Evolutionary conservation across 2,329 filamentous ascomycete genomes (phyloP), one percentile per base, ranked within the genome.

Genomic region (Beauveria bassiana): DNA sequence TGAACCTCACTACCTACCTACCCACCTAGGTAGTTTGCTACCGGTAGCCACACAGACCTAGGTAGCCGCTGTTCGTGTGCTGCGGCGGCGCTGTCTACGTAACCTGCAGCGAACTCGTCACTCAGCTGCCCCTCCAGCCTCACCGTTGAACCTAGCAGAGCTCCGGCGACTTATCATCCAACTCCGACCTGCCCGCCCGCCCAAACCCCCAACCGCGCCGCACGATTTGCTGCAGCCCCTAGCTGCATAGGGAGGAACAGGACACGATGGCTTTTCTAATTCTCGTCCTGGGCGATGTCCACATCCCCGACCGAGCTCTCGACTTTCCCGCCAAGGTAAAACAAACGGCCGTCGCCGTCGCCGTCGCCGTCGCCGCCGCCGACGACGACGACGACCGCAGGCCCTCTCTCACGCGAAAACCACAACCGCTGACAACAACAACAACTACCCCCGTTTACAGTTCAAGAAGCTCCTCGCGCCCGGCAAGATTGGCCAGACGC

Each of bases 271-370:
- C 91, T 66, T 91, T 93, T 77, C 83, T 96, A 68, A 92, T 96
- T 72, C 85, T 96, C 72, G 91, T 95, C 72, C 91, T 96, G 68
- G 91, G 91, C 74, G 92, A 96, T 79, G 85, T 96, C 60, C 92
- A 96, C 79, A 96, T 96, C 77, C 92, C 92, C 69, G 92, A 96
- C 76, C 84, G 92, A 73, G 92, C 91, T 69, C 86, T 95, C 66
- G 92, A 96, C 75, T 93, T 96, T 70, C 92, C 92, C 63, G 82
- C 88, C 74, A 96, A 96, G 86, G 91, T 92, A 81, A 67, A 3
- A 14, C 20, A 31, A 31, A 26, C 24, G 24, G 24, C 22, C 22
- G 22, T 22, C 22, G 22, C 22, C 26, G 16, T 2, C 18, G 54
- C 42, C 26, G 18, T 1, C 22, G 40, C 28, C 20, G n/a, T n/a